These are phyloP conservation scores for Boletellus ananas DNA, from an alignment of 768 basidiomycete species.

Conservation along the genomic window DNA sequence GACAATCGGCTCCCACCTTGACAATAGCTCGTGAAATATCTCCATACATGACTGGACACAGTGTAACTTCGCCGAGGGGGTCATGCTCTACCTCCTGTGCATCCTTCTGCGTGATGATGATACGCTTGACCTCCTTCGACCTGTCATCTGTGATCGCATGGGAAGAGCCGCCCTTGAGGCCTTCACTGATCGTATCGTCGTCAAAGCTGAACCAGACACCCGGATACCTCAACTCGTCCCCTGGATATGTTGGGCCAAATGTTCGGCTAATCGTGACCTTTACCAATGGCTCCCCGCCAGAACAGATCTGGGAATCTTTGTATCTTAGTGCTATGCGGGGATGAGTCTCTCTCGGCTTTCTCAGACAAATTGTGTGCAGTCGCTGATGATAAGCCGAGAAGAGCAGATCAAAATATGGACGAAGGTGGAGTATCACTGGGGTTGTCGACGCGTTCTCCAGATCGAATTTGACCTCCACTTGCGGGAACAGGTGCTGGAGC, in stretches of 20 bases:
- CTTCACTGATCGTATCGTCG: constrained; percentile 61
- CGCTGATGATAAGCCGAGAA: constrained; percentile 79
- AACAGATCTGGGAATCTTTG: constrained; percentile 60
- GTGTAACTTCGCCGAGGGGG: constrained; percentile 67
- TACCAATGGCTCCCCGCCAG: constrained; percentile 55
- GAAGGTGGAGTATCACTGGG: constrained; percentile 72
- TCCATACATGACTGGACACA: constrained; percentile 65
- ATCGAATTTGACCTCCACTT: constrained; percentile 82
- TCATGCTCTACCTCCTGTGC: constrained; percentile 53
- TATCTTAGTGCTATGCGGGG: constrained; percentile 69
- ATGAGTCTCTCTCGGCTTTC: constrained; percentile 60
- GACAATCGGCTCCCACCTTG: constrained; percentile 43
- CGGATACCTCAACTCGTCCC: constrained; percentile 74
- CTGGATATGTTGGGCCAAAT: constrained; percentile 82
- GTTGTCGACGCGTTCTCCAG: constrained; percentile 65
- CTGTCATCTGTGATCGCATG: constrained; percentile 50
- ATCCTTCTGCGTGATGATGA: constrained; percentile 69
- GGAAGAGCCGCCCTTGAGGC: constrained; percentile 41
- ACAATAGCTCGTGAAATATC: constrained; percentile 65
- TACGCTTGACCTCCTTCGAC: constrained; percentile 70
- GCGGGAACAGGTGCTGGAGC: constrained; percentile 67
- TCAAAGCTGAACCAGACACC: constrained; percentile 84
- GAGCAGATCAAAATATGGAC: constrained; percentile 80
- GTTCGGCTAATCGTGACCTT: constrained; percentile 63
- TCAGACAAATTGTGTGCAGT: constrained; percentile 72